Percentiles rank a stretch among this genome's conserved stretches.
These are phyloP conservation scores for Panicum miliaceum DNA, from an alignment of 176 grass and related monocot genomes.

Conservation along the genomic window DNA sequence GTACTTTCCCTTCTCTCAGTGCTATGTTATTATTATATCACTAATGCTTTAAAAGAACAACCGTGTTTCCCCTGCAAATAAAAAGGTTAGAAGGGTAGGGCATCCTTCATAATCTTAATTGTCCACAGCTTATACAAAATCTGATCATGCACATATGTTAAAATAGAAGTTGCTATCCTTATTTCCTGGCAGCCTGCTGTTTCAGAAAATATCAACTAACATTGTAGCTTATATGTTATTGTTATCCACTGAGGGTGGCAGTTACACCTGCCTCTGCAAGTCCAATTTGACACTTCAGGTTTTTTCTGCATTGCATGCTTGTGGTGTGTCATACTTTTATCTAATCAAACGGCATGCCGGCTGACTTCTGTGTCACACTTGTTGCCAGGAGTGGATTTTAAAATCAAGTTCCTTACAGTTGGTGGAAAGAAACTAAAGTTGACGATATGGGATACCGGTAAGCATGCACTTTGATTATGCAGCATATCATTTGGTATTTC, in stretches of 20 bases:
- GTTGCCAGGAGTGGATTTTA: constrained; percentile 92
- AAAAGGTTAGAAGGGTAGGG: too few species aligned
- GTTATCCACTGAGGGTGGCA: constrained; percentile 4
- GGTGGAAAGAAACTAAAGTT: constrained; percentile 90
- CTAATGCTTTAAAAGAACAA: not conserved
- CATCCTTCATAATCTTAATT: not conserved
- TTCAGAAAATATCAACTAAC: constrained; percentile 1
- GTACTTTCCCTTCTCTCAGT: not conserved
- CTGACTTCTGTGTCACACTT: constrained; percentile 33
- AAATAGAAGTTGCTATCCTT: not conserved
- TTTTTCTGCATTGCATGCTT: constrained; percentile 11
- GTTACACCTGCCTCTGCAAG: not conserved
- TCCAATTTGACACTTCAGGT: not conserved
- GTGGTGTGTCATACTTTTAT: not conserved
- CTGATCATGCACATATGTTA: not conserved
- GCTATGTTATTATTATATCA: not conserved
- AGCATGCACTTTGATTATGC: constrained; percentile 23
- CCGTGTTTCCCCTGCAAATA: not conserved
- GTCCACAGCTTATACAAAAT: not conserved
- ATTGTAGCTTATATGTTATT: constrained; percentile 7
- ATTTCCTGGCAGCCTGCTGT: not conserved
- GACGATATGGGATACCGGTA: constrained; percentile 98
- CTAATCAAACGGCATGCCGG: constrained; percentile 2
- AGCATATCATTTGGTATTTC: not conserved
- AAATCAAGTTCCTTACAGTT: constrained; percentile 85